Conservation (phyloP, 2,329 filamentous ascomycete species). For the Paecilomyces variotii region DNA sequence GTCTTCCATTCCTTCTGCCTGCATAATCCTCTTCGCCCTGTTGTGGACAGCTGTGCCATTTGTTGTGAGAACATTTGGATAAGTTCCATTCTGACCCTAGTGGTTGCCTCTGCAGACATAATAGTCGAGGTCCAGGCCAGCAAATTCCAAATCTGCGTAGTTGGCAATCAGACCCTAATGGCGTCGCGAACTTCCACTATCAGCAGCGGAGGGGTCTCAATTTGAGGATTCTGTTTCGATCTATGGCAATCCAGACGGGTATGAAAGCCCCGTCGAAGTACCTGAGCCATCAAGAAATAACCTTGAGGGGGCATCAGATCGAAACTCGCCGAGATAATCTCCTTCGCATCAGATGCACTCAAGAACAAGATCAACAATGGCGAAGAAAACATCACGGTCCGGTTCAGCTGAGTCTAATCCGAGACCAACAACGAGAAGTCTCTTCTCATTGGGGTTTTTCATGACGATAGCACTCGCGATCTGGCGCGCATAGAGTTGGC, state of each 20-base stretch:
- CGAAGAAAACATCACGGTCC: constrained; percentile 35
- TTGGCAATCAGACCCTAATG: not conserved
- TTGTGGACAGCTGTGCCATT: too few species aligned
- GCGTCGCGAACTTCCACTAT: not conserved
- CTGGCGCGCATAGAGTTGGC: constrained; percentile 82
- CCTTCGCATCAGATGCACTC: constrained; percentile 27
- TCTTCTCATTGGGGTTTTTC: constrained; percentile 56
- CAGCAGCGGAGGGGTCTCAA: not conserved
- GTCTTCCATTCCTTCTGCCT: too few species aligned
- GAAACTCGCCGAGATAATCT: not conserved
- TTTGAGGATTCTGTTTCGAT: not conserved
- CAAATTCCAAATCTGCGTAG: not conserved
- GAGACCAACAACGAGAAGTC: constrained; percentile 52
- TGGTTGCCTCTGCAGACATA: not conserved
- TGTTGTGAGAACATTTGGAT: not conserved
- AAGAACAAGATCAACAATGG: constrained; percentile 35
- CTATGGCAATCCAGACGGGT: not conserved
- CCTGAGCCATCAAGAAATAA: not conserved
- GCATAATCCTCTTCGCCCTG: too few species aligned
- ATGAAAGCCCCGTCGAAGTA: not conserved
- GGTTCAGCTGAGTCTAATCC: constrained; percentile 43
- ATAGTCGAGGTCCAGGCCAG: not conserved
- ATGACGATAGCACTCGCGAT: constrained; percentile 72
- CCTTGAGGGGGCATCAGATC: not conserved
- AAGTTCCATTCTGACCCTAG: not conserved